These are phyloP conservation scores for Nicotiana paniculata DNA, from an alignment of 257 asterid species.

Conservation along the genomic window DNA sequence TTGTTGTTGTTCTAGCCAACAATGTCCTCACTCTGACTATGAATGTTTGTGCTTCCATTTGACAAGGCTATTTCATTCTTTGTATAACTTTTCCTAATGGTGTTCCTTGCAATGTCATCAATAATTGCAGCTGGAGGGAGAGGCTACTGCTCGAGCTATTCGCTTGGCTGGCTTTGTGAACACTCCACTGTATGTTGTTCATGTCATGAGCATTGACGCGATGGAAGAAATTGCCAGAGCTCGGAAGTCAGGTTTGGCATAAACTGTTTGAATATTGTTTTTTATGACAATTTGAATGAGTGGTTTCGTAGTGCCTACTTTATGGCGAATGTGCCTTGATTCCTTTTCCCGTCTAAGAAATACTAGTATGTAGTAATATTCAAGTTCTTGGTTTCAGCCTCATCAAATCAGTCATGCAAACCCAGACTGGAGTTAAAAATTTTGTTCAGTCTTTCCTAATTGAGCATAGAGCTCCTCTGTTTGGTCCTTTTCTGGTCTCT, in stretches of 20 bases:
- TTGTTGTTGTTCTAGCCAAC: background rate
- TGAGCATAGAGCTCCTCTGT: background rate
- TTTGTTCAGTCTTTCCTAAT: background rate
- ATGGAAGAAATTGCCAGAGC: conserved; percentile 96
- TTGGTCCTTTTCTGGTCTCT: background rate
- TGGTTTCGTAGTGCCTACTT: background rate
- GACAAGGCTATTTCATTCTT: background rate
- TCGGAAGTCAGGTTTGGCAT: conserved; percentile 71
- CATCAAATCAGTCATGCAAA: background rate
- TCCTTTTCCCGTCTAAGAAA: background rate
- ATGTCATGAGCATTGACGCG: conserved; percentile 99
- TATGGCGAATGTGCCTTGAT: background rate
- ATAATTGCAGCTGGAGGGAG: conserved; percentile 77
- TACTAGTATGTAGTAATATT: background rate
- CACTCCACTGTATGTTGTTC: conserved; percentile 89
- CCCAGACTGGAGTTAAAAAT: background rate
- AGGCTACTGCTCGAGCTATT: conserved; percentile 93
- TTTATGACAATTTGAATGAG: background rate
- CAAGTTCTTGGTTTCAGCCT: background rate
- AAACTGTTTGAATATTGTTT: background rate
- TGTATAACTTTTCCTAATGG: background rate
- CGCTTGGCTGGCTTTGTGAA: conserved; percentile 90
- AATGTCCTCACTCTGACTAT: background rate
- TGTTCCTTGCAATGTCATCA: background rate
- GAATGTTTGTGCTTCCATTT: background rate